Conservation (phyloP, 2,329 filamentous ascomycete species). For the Trichophyton verrucosum region DNA sequence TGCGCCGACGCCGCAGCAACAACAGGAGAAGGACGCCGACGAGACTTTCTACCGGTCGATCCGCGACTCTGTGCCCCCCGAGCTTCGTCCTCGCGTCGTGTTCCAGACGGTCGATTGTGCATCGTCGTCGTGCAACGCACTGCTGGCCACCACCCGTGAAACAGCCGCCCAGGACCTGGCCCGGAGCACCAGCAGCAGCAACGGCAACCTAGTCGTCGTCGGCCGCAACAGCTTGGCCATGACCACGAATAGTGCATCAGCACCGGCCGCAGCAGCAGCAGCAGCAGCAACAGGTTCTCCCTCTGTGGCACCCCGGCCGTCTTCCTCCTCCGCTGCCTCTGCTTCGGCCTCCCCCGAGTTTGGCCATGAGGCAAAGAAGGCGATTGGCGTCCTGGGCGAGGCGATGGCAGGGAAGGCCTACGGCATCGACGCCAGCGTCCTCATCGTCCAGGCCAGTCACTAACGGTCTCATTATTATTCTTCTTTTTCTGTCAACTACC, state of each 20-base stretch:
- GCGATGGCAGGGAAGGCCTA: conserved; percentile 43
- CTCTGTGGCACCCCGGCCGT: too few species aligned
- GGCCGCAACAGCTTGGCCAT: conserved; percentile 12
- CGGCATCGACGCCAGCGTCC: conserved; percentile 52
- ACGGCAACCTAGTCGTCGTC: conserved; percentile 58
- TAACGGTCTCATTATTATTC: not conserved
- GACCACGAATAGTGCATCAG: not conserved
- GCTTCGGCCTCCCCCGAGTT: conserved; percentile 25
- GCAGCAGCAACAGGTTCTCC: not conserved
- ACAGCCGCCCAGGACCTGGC: conserved; percentile 49
- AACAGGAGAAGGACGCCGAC: conserved; percentile 32
- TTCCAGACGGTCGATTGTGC: conserved; percentile 34
- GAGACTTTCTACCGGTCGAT: conserved; percentile 46
- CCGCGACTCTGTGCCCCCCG: conserved; percentile 42
- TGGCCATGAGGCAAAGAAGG: conserved; percentile 20
- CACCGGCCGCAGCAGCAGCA: not conserved
- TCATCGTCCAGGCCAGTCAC: conserved; percentile 52
- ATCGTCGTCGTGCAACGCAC: conserved; percentile 16
- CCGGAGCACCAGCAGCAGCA: conserved; percentile 52
- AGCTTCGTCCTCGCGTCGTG: conserved; percentile 43
- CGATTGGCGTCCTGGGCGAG: conserved; percentile 25
- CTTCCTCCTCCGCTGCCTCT: too few species aligned
- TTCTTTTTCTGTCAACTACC: not conserved
- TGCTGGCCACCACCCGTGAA: conserved; percentile 37
- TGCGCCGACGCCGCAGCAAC: conserved; percentile 5